phyloP scores from a whole-genome alignment of 2,329 filamentous ascomycete genomes.

The Diaporthe vaccinii region DNA sequence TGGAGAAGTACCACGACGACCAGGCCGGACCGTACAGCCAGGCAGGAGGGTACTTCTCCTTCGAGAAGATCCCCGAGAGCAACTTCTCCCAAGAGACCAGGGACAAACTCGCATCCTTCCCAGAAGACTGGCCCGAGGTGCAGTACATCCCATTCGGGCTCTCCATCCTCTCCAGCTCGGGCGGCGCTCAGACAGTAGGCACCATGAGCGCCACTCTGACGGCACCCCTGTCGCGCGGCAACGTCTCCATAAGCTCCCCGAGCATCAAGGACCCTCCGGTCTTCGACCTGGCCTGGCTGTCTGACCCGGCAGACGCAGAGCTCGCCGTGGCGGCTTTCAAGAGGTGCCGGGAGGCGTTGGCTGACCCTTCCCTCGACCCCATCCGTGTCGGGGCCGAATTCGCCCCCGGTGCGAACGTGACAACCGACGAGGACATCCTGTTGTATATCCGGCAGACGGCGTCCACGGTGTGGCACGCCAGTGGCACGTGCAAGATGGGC shows the following conservation, averaged over 20 bases:
- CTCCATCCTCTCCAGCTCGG: not conserved
- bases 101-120: not conserved
- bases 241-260: conserved; percentile 51
- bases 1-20: not conserved
- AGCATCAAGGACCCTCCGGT: conserved; percentile 52
- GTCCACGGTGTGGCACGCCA: conserved; percentile 50
- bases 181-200: not conserved
- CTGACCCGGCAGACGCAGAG: conserved; percentile 54
- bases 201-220: conserved; percentile 47
- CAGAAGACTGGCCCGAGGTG: not conserved
- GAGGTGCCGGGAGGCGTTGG: conserved; percentile 53
- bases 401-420: conserved; percentile 51
- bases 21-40: conserved; percentile 14
- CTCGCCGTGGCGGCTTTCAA: conserved; percentile 55
- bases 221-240: conserved; percentile 56
- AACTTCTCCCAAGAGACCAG: conserved; percentile 3
- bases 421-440: conserved; percentile 44
- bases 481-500: conserved; percentile 61
- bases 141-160: conserved; percentile 20
- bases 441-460: conserved; percentile 44
- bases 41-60: conserved; percentile 34
- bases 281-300: conserved; percentile 57
- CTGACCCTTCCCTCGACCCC: not conserved
- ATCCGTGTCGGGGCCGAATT: conserved; percentile 49
- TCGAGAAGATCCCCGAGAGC: conserved; percentile 34